Conservation (phyloP, 345 rosid species). For the Eucalyptus pauciflora region DNA sequence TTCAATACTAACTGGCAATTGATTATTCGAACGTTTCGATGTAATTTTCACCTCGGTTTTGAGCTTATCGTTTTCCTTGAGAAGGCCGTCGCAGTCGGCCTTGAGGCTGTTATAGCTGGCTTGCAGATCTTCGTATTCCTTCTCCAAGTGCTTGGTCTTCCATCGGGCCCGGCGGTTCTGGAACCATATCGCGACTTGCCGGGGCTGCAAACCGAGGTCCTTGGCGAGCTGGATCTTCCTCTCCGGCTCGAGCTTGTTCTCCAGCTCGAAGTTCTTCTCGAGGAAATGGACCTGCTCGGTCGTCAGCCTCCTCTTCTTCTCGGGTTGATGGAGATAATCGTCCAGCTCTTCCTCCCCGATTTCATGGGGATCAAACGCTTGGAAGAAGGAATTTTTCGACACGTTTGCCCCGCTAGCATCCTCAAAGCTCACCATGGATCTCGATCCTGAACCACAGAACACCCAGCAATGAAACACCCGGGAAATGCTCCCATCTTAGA, state of each 20-base stretch:
- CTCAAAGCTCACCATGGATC: constrained; percentile 38
- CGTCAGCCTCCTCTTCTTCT: constrained; percentile 40
- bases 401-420: constrained; percentile 6
- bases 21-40: neutral
- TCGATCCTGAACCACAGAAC: constrained; percentile 11
- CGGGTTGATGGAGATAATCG: constrained; percentile 25
- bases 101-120: constrained; percentile 31
- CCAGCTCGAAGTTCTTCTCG: constrained; percentile 48
- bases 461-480: neutral
- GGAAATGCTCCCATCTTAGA: neutral
- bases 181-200: constrained; percentile 67
- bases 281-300: constrained; percentile 46
- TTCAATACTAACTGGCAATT: neutral
- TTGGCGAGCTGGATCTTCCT: constrained; percentile 56
- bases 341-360: constrained; percentile 40
- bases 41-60: constrained; percentile 27
- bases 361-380: constrained; percentile 21
- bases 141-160: constrained; percentile 30
- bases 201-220: constrained; percentile 57
- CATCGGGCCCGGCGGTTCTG: constrained; percentile 55
- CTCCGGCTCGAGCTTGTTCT: constrained; percentile 59
- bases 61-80: constrained; percentile 31
- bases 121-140: constrained; percentile 39
- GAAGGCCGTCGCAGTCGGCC: constrained; percentile 31
- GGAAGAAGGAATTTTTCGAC: constrained; percentile 10